These are phyloP conservation scores for Diplodia intermedia DNA, from an alignment of 2,329 filamentous ascomycete species.

Conservation along the genomic window DNA sequence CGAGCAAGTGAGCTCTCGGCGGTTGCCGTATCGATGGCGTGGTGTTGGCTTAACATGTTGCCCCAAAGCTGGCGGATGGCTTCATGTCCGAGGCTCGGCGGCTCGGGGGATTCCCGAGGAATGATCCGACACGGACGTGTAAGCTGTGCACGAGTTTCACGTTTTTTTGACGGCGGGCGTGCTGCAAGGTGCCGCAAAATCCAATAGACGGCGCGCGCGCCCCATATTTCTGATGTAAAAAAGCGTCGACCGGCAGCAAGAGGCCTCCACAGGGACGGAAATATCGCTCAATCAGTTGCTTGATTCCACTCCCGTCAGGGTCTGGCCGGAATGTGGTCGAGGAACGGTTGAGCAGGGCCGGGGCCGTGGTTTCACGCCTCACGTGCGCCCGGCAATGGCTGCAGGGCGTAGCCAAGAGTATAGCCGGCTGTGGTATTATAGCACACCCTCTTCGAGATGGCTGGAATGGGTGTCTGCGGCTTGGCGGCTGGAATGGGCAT, in stretches of 20 bases:
- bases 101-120: background rate
- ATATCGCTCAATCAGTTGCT: background rate
- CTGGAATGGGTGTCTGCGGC: background rate
- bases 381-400: background rate
- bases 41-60: background rate
- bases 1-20: background rate
- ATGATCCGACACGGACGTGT: conserved; percentile 3
- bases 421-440: background rate
- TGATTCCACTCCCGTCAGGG: background rate
- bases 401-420: background rate
- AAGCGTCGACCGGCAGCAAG: background rate
- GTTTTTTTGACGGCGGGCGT: background rate
- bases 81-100: background rate
- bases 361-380: background rate
- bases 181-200: conserved; percentile 16
- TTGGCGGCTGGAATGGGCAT: background rate
- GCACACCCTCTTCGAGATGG: background rate
- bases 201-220: conserved; percentile 7
- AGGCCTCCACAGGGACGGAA: conserved; percentile 1
- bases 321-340: conserved; percentile 1
- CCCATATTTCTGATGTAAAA: conserved; percentile 12
- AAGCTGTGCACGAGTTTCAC: conserved; percentile 23
- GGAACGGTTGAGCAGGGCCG: background rate
- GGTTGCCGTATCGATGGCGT: background rate
- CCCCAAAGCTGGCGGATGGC: background rate